Percentiles rank a stretch among this genome's conserved stretches.
phyloP scores from a whole-genome alignment of 441 rosid genomes.

The Bruguiera hainesii region DNA sequence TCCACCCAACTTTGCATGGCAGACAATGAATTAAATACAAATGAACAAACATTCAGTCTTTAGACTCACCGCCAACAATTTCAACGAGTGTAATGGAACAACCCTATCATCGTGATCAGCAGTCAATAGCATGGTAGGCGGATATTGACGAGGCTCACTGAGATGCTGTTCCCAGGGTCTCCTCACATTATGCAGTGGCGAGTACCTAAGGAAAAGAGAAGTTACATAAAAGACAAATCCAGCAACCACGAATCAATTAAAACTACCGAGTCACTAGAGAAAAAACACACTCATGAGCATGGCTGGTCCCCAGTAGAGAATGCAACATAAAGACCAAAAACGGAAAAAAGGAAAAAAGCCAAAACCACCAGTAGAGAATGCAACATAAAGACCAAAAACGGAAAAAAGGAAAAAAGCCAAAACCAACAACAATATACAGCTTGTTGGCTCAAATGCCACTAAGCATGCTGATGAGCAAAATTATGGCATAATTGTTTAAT shows the following conservation, averaged over 20 bases:
- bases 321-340: not conserved
- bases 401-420: not conserved
- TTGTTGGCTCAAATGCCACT: too few species aligned
- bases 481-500: too few species aligned
- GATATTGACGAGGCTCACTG: conserved; percentile 52
- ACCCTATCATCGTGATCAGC: conserved; percentile 98
- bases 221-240: too few species aligned
- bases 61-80: conserved; percentile 73
- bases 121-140: conserved; percentile 90
- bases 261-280: too few species aligned
- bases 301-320: too few species aligned
- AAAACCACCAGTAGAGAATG: too few species aligned
- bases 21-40: not conserved
- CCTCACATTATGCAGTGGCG: conserved; percentile 85
- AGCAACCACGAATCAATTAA: too few species aligned
- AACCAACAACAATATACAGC: too few species aligned
- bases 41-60: not conserved
- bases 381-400: not conserved
- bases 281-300: too few species aligned
- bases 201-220: conserved; percentile 50
- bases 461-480: too few species aligned
- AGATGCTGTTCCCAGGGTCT: conserved; percentile 79
- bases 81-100: conserved; percentile 85
- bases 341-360: not conserved
- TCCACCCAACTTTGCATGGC: not conserved